Evolutionary conservation across 2,329 filamentous ascomycete genomes (phyloP), one percentile per base, ranked within the genome.

Genomic region (Cytospora leucostoma): DNA sequence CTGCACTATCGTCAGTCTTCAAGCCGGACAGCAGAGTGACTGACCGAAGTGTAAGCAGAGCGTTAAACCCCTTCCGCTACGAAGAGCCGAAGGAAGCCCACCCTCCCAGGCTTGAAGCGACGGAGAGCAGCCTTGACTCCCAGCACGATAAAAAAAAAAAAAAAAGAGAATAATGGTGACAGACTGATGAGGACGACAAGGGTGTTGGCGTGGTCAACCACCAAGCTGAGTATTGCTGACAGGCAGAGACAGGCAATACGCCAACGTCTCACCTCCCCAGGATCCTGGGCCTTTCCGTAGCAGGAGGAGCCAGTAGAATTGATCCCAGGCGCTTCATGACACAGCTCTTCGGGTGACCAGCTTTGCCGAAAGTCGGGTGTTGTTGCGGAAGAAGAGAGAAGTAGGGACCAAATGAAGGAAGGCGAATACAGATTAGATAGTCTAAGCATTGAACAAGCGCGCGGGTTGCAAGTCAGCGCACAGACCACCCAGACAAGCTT

Each of bases 211-310:
- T 47, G n/a, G n/a, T 21, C 44, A 47, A 47, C 44, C 44, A 19
- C 44, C 19, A 52, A 54, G 19, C 17, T 37, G 32, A 54, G 52
- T 54, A 54, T 54, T 35, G 52, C 52, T 54, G 52, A 54, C 52
- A 54, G 52, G 52, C 52, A 54, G 52, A 54, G 33, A 35, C 52
- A 54, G 52, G 52, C 52, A 54, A 19, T 37, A 54, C 52, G 52
- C 52, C 52, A 54, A 33, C 52, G 52, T 35, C 33, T 54, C 52
- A 21, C 52, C 52, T 54, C 52, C 52, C 52, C 52, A 54, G 52
- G 52, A 54, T 33, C 52, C 52, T 54, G 52, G 52, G 52, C 52
- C 52, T 54, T 35, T 54, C 15, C 35, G 33, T 15, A 54, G 33
- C 15, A 35, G 35, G 52, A 35, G 52, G 52, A 54, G 52, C 52